Base-by-base conservation (phyloP, 805 yeast genomes). In the Yamadazyma sp. region DNA sequence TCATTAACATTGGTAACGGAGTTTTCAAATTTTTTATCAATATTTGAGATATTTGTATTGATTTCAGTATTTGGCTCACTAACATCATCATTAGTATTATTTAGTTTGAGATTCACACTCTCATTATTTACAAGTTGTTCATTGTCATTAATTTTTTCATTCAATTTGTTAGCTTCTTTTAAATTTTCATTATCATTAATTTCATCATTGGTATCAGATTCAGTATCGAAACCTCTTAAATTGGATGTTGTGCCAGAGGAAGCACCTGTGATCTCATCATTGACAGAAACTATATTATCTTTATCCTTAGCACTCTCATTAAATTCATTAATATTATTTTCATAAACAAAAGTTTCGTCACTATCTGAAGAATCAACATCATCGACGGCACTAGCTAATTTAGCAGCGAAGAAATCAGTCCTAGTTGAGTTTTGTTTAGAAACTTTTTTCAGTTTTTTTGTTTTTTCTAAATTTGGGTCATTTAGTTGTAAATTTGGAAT, bases 341-440 rank as follows among this genome's bases (percentile, higher is more conserved):
- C 97, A 56, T 91, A 91, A n/a, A 91, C 96, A 69, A 93, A 91
- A 1, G 95, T 87, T 56, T 93, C 98, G 48, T 89, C 96, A 17
- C 88, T 79, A 55, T 89, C 97, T 22, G 89, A 81, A 26, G 84
- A 78, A 42, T 84, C 86, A 28, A 78, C 89, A 48, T 87, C 96
- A 44, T 84, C 95, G 4, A 91, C 94, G 1, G 98, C 98, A 37
- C 87, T 82, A 7, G 96, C 98, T 42, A 93, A 69, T 48, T 83
- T 85, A 0, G 98, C 97, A 7, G 97, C 98, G 58, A 93, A 93
- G 41, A 87, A 78, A 52, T 89, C 98, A 0, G 96, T 93, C 52
- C 88, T 75, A 6, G 95, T 79, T 3, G 86, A 75, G 43, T 70
- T 75, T 41, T 75, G 78, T 34, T 73, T 65, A 9, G 65, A 49